Evolutionary conservation across 148 eudicot species (phyloP).

Genomic region (Gaultheria prostrata): DNA sequence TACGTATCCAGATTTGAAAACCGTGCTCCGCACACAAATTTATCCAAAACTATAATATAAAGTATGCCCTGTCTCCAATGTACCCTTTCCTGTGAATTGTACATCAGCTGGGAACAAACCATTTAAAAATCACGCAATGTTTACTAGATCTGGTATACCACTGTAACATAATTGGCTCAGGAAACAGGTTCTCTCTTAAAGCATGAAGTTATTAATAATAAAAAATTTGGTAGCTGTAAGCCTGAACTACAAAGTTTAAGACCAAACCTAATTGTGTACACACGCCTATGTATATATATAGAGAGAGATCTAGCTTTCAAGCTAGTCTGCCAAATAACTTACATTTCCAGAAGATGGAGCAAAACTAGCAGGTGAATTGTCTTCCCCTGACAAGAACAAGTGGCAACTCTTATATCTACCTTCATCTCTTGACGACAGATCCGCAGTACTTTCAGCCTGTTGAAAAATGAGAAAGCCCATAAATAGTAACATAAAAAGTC

Average conservation of each 20-base stretch:
- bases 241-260: neutral
- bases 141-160: neutral
- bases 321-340: slow-evolving; percentile 16
- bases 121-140: too few relatives aligned
- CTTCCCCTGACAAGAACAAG: slow-evolving; percentile 73
- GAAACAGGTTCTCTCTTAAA: neutral
- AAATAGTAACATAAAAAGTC: slow-evolving; percentile 10
- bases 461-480: slow-evolving; percentile 31
- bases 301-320: neutral
- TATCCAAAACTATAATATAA: neutral
- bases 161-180: neutral
- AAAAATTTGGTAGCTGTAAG: neutral
- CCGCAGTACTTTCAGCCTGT: slow-evolving; percentile 28
- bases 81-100: neutral
- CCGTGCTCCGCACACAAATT: neutral
- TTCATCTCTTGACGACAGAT: slow-evolving; percentile 27
- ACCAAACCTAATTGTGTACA: neutral
- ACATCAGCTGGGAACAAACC: neutral
- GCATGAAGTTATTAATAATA: neutral
- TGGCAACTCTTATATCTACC: slow-evolving; percentile 39
- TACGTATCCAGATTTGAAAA: too few relatives aligned
- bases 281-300: neutral
- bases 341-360: slow-evolving; percentile 57
- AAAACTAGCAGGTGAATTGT: slow-evolving; percentile 38
- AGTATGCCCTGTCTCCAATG: neutral